These are phyloP conservation scores for Lenzites betulinus DNA, from an alignment of 768 basidiomycete species.

Conservation along the genomic window DNA sequence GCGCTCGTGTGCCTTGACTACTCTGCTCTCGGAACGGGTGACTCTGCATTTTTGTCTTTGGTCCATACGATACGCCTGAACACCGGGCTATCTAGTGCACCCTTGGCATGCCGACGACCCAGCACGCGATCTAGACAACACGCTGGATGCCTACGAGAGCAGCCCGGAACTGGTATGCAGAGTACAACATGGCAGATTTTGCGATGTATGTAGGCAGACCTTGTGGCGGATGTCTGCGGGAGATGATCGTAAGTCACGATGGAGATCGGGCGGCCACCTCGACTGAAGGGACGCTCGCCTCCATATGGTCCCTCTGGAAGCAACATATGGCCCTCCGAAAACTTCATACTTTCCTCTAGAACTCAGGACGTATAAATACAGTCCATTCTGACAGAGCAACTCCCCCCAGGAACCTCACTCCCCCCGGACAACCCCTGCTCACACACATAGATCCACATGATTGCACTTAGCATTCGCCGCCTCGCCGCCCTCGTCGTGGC, in stretches of 20 bases:
- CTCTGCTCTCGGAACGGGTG: slow-evolving; percentile 1
- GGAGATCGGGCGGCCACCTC: background rate
- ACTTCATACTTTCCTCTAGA: background rate
- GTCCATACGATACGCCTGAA: slow-evolving; percentile 10
- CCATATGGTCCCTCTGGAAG: slow-evolving; percentile 11
- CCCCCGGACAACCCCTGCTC: background rate
- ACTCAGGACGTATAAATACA: background rate
- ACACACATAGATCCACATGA: slow-evolving; percentile 1
- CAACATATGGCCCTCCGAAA: slow-evolving; percentile 17
- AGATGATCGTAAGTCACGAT: background rate
- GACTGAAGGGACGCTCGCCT: background rate
- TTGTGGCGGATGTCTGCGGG: slow-evolving; percentile 1
- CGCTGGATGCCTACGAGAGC: background rate
- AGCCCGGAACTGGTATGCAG: background rate
- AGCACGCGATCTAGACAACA: slow-evolving; percentile 1
- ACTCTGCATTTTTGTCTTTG: background rate
- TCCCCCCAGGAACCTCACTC: background rate
- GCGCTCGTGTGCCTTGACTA: slow-evolving; percentile 1
- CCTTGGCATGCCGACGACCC: background rate
- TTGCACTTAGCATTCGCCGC: slow-evolving; percentile 11
- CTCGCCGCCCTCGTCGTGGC: slow-evolving; percentile 10
- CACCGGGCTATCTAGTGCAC: slow-evolving; percentile 7
- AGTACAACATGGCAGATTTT: background rate
- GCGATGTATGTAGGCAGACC: background rate
- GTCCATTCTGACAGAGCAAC: background rate